Base-by-base conservation (phyloP, 1,284 basidiomycete genomes). In the Takashimella koratensis region DNA sequence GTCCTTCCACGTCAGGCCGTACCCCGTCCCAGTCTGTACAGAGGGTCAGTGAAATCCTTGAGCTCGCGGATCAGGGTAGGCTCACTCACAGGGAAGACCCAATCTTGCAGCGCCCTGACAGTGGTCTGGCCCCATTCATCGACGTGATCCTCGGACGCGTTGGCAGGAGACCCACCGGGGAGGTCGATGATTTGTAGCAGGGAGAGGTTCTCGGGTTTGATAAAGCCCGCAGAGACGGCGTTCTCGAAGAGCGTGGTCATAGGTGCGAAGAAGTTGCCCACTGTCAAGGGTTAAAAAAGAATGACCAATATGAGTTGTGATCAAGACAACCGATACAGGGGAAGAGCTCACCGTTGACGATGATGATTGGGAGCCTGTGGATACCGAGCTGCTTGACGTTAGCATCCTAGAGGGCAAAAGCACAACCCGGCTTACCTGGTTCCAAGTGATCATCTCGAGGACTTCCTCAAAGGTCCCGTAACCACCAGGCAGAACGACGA, bases 391-490 rank as follows among this genome's bases (percentile, higher is more conserved):
- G 88, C 8, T 84, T 86, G n/a, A n/a, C n/a, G n/a, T n/a, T n/a
- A n/a, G n/a, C n/a, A n/a, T n/a, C n/a, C n/a, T n/a, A n/a, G n/a
- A n/a, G n/a, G n/a, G n/a, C n/a, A n/a, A n/a, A n/a, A n/a, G n/a
- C n/a, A 22, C 43, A 36, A 20, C 26, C 49, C 13, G 16, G 54
- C 54, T 43, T 44, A 63, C 65, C 53, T 76, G 75, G 57, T 76
- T 76, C 93, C 93, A 97, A 2, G 92, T 94, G 40, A 86, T 82
- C 60, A 90, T 92, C 75, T 96, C 93, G 47, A 96, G 76, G 22
- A 92, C 87, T 80, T 96, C 93, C 73, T 96, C 93, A 62, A 90
- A 90, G 0, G 91, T 95, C 16, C 92, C 92, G 67, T 84, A 94
- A 0, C 93, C 93, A 30, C 93, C 93, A 4, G 93, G 92, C 11